Conservation (phyloP, 768 basidiomycete species). For the Hebeloma cylindrosporum region DNA sequence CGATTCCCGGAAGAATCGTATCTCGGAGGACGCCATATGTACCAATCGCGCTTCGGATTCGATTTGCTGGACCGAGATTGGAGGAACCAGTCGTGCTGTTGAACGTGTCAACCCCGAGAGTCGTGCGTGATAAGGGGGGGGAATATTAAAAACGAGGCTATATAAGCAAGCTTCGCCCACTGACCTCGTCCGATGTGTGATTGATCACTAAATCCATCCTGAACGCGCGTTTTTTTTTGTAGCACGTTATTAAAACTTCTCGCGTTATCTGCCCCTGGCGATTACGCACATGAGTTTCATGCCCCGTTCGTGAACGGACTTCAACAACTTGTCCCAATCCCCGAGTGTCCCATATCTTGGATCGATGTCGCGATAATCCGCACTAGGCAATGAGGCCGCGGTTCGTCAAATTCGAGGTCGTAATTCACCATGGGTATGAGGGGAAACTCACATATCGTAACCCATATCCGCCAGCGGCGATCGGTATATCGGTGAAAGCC, state of each 20-base stretch:
- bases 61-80: constrained; percentile 51
- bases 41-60: constrained; percentile 72
- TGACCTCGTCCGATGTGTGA: constrained; percentile 66
- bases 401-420: constrained; percentile 3
- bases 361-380: constrained; percentile 66
- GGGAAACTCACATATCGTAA: constrained; percentile 57
- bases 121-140: neutral
- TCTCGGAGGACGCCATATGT: constrained; percentile 67
- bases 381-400: constrained; percentile 33
- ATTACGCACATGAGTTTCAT: constrained; percentile 68
- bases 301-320: constrained; percentile 55
- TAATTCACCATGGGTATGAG: neutral
- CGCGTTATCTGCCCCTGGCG: too few relatives aligned
- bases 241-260: neutral
- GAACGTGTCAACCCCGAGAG: neutral
- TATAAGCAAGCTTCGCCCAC: constrained; percentile 44
- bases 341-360: constrained; percentile 61
- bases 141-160: neutral
- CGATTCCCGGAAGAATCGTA: constrained; percentile 52
- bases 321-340: constrained; percentile 57
- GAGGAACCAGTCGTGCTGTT: constrained; percentile 71
- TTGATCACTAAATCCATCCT: constrained; percentile 82
- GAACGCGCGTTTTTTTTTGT: neutral
- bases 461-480: constrained; percentile 74
- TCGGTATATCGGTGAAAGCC: constrained; percentile 72